A percentile compares a stretch with the other conserved stretches of the same genome.
Conservation (phyloP, 2,329 filamentous ascomycete genomes). For the Ceratocystis papillata region DNA sequence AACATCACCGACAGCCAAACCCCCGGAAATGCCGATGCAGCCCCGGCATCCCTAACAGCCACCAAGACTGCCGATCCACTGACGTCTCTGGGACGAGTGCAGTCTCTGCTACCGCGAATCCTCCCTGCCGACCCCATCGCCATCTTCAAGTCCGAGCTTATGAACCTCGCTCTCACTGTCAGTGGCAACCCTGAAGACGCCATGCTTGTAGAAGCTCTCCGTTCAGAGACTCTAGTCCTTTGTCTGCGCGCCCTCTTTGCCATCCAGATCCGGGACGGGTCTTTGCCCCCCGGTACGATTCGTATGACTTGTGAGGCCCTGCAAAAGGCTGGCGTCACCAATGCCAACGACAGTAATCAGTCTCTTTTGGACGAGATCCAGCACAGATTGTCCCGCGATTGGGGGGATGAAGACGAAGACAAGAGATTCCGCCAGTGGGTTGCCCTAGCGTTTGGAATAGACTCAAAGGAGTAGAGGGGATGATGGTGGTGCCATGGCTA, state of each 20-base stretch:
- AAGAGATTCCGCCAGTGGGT: conserved; percentile 9
- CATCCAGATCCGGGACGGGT: background rate
- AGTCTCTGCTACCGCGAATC: conserved; percentile 11
- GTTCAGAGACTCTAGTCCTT: background rate
- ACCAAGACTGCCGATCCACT: background rate
- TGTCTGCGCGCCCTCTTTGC: conserved; percentile 1
- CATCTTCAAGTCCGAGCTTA: conserved; percentile 16
- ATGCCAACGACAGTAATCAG: background rate
- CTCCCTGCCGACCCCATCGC: conserved; percentile 2
- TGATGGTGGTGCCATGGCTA: background rate
- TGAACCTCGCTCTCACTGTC: conserved; percentile 2
- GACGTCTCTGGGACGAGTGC: conserved; percentile 11
- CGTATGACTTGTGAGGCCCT: background rate
- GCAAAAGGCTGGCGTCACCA: background rate
- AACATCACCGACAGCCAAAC: background rate
- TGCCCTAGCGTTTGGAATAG: conserved; percentile 7
- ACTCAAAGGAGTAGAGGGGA: background rate
- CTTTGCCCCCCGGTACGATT: conserved; percentile 7
- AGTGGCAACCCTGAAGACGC: background rate
- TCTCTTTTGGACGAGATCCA: background rate
- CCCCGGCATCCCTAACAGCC: background rate
- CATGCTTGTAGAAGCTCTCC: background rate
- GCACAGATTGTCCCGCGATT: background rate
- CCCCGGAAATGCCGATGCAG: background rate
- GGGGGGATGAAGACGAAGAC: conserved; percentile 4